Evolutionary conservation across 2,329 filamentous ascomycete genomes (phyloP), one percentile per base, ranked within the genome.

Genomic region (Paraconiothyrium brasiliense): DNA sequence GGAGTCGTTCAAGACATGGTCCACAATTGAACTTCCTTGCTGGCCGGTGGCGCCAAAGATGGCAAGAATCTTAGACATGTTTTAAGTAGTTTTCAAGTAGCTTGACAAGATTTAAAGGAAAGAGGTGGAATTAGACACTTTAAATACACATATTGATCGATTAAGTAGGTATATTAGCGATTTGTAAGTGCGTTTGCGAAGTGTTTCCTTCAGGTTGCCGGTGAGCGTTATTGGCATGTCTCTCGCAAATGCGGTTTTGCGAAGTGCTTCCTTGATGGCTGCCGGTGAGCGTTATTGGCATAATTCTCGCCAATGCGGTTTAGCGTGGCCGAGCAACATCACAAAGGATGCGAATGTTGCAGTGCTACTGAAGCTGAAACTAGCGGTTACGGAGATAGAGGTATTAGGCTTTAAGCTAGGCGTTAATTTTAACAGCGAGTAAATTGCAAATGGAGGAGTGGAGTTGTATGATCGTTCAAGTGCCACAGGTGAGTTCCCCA

Each of bases 11-110:
- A 85, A 77, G 11, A 87, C 75, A 30, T 76, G 71, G 51, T 80
- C 71, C 58, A 86, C 75, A 9, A 86, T 76, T 9, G 82, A 83
- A 11, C 82, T 76, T 20, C 85, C 84, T 70, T 86, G 85, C 39
- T 83, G 79, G 61, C 84, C 84, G 0, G 84, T 86, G 24, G 84
- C 84, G 9, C 84, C 84, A 54, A 86, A 84, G 27, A 86, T 77
- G 35, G 67, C 71, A 43, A 74, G 64, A 54, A 70, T 60, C 39
- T 73, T 73, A 10, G 68, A 71, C 71, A 72, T 72, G 34, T 62
- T 62, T 43, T 46, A n/a, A 22, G 44, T 49, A 39, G 55, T 49
- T 55, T 34, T n/a, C 22, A 50, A 35, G 32, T 57, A 47, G 39
- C 37, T 57, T 47, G 20, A 54, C 14, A 22, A 54, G 27, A 13